Percentiles rank a stretch among this genome's conserved stretches.
Conservation (phyloP, 2,329 filamentous ascomycete genomes). For the Penicillium brevicompactum region DNA sequence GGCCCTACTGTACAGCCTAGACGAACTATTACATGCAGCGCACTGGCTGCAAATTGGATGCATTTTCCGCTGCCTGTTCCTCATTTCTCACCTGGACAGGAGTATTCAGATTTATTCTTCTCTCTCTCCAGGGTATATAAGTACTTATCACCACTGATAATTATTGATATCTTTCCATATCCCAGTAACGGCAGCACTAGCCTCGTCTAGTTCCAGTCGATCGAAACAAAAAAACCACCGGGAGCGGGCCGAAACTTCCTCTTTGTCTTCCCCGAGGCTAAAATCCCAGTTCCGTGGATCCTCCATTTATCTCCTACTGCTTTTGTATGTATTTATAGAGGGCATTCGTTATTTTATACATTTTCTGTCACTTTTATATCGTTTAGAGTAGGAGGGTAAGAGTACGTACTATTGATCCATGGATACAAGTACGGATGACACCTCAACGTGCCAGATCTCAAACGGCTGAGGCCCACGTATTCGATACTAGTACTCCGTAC, state of each 20-base stretch:
- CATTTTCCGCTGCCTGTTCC: constrained; percentile 26
- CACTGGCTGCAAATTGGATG: constrained; percentile 30
- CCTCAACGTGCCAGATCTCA: too few relatives aligned
- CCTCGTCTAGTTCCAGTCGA: not conserved
- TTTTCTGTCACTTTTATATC: too few relatives aligned
- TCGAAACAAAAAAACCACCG: constrained; percentile 9
- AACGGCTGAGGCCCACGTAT: too few relatives aligned
- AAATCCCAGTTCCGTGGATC: constrained; percentile 8
- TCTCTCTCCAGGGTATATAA: not conserved
- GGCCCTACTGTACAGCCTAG: constrained; percentile 24
- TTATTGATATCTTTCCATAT: too few relatives aligned
- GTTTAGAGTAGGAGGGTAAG: too few relatives aligned
- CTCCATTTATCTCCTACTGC: constrained; percentile 1
- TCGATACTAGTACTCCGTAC: not conserved
- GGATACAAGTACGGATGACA: too few relatives aligned
- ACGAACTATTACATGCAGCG: constrained; percentile 31
- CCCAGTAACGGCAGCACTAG: not conserved
- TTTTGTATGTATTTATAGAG: not conserved
- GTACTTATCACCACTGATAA: too few relatives aligned
- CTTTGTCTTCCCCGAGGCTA: constrained; percentile 13
- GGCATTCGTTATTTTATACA: not conserved
- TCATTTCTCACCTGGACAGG: not conserved
- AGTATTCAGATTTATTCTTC: not conserved
- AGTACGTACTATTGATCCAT: not conserved
- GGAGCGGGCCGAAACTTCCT: constrained; percentile 30